Evolutionary conservation across 306 rosid species (phyloP).

Genomic region (Rosa chinensis): DNA sequence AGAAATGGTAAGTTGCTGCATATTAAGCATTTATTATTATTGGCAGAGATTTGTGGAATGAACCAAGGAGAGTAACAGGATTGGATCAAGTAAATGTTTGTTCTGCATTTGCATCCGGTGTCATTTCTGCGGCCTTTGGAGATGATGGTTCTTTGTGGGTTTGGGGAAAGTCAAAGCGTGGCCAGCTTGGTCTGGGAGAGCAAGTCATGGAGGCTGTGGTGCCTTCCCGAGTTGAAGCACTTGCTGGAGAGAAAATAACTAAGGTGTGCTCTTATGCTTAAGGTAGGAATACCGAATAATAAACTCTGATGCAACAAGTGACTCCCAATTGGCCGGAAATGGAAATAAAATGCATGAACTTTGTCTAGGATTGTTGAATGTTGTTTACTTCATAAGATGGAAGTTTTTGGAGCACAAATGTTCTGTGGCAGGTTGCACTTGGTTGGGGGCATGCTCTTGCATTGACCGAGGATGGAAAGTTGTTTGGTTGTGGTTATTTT

Average conservation of each 20-base stretch:
- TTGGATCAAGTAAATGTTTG: too few species aligned
- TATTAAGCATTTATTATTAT: too few species aligned
- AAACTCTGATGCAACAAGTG: neutral
- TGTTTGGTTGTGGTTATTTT: slow-evolving; percentile 91
- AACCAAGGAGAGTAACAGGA: too few species aligned
- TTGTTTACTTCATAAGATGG: slow-evolving; percentile 10
- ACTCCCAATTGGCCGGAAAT: neutral
- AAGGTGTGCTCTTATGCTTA: slow-evolving; percentile 51
- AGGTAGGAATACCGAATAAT: neutral
- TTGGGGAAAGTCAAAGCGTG: too few species aligned
- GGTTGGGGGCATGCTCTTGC: slow-evolving; percentile 99
- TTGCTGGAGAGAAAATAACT: slow-evolving; percentile 57
- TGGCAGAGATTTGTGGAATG: too few species aligned
- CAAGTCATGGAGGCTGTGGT: slow-evolving; percentile 45
- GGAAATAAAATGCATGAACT: slow-evolving; percentile 5
- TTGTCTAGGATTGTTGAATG: neutral
- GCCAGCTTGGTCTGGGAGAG: too few species aligned
- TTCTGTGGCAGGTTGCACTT: slow-evolving; percentile 65
- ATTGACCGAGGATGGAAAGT: slow-evolving; percentile 67
- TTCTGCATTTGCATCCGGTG: too few species aligned
- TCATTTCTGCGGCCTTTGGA: too few species aligned
- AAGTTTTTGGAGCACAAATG: slow-evolving; percentile 17
- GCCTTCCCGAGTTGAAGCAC: slow-evolving; percentile 66
- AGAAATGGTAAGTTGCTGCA: too few species aligned
- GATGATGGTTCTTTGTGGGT: too few species aligned